Base-by-base conservation (phyloP, 2,329 filamentous ascomycete genomes). In the Cercospora sp. region DNA sequence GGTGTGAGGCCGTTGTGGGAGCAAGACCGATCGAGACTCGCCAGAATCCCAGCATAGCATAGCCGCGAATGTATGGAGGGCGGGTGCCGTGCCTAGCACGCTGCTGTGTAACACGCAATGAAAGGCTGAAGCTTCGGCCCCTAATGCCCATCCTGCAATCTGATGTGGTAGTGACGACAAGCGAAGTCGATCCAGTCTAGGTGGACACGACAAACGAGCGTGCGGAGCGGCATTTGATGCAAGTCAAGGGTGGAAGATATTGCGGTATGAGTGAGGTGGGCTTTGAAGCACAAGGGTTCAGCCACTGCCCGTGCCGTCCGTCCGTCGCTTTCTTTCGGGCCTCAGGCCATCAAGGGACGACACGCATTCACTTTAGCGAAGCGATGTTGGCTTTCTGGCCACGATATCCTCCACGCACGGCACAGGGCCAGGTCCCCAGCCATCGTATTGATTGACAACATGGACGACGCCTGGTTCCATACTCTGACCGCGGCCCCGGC, bases 381-480 rank as follows among this genome's bases (percentile, higher is more conserved):
- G 45, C 45, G 45, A 48, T 48, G 48, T 30, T 28, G 20, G 48
- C 23, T 28, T 36, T 63, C 48, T 57, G 61, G 61, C 23, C 48
- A 55, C 33, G 3, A 20, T 57, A 6, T 18, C 18, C n/a, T 12
- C 26, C 31, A 23, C 45, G 30, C 16, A 55, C 48, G 36, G 61
- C 61, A 36, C 61, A 36, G 20, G 36, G 61, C 61, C 48, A 53
- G 51, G 48, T 31, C 45, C 10, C 20, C 31, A 23, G 33, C 62
- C 23, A 33, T 36, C 30, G 36, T 59, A 53, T 42, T 30, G 48
- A 55, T 55, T 28, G 48, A 23, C 48, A 55, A 26, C 33, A 79
- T 79, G 78, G 91, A 94, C 80, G 91, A 94, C 79, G 89, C 90
- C 31, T 94, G 91, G 91, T 93, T 94, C 81, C 92, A 80, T 74